These are phyloP conservation scores for Osmanthus fragrans DNA, from an alignment of 257 asterid genomes.

Conservation along the genomic window DNA sequence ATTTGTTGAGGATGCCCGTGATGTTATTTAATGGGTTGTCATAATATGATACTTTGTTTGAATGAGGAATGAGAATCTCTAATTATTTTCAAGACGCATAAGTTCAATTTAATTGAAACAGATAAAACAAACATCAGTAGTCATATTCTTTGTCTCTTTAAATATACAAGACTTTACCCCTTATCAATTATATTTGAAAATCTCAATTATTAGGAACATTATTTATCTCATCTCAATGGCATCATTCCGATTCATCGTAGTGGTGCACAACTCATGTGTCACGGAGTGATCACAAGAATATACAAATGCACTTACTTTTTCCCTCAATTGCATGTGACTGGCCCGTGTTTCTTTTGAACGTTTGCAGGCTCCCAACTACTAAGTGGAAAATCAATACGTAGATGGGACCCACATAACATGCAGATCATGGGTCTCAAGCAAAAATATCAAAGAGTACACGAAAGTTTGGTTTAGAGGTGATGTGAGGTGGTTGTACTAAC, in stretches of 20 bases:
- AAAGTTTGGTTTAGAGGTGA: not conserved
- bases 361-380: slow-evolving; percentile 16
- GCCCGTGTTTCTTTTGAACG: slow-evolving; percentile 39
- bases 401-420: slow-evolving; percentile 38
- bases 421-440: not conserved
- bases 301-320: slow-evolving; percentile 11
- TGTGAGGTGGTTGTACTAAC: not conserved
- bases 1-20: not conserved
- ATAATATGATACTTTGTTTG: too few species aligned
- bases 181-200: too few species aligned
- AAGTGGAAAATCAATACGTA: slow-evolving; percentile 13
- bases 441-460: not conserved
- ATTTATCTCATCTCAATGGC: too few species aligned
- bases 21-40: not conserved
- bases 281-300: slow-evolving; percentile 20
- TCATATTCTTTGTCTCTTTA: too few species aligned
- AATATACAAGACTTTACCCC: too few species aligned
- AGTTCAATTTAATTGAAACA: too few species aligned
- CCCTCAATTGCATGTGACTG: slow-evolving; percentile 34
- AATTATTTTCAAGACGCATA: too few species aligned
- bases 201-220: not conserved
- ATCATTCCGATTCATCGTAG: not conserved
- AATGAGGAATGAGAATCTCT: not conserved
- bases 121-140: not conserved
- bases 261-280: slow-evolving; percentile 8